phyloP scores from a whole-genome alignment of 2,329 filamentous ascomycete species.

The Fusarium sp. region DNA sequence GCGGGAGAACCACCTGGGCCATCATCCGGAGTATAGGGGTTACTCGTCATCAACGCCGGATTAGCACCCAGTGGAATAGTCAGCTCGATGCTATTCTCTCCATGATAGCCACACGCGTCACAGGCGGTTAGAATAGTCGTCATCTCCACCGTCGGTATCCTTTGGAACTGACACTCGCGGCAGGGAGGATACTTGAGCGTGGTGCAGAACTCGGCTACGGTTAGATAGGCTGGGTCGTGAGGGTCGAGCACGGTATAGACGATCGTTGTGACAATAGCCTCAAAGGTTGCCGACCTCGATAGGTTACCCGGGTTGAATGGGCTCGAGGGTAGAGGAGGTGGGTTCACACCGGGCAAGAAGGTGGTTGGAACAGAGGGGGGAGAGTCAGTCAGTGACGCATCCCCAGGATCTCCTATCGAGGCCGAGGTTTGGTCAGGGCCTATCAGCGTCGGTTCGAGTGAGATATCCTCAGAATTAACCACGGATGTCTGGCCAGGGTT shows the following conservation, averaged over 20 bases:
- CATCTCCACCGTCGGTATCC: conserved; percentile 15
- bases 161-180: conserved; percentile 8
- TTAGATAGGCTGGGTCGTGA: conserved; percentile 7
- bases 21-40: background rate
- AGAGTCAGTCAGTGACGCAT: background rate
- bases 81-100: conserved; percentile 15
- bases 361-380: background rate
- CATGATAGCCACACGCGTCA: conserved; percentile 16
- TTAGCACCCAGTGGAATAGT: conserved; percentile 12
- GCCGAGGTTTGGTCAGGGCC: background rate
- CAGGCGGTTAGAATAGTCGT: conserved; percentile 13
- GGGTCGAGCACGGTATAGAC: conserved; percentile 26
- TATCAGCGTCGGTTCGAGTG: background rate
- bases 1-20: background rate
- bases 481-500: background rate
- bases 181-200: conserved; percentile 19
- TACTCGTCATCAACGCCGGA: background rate
- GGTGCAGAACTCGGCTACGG: conserved; percentile 15
- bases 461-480: background rate
- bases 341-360: background rate
- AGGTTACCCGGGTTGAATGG: background rate
- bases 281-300: background rate
- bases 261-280: conserved; percentile 13
- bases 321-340: background rate
- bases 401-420: background rate